These are phyloP conservation scores for Pneumocystis canis DNA, from an alignment of 1,139 yeast species.

Conservation along the genomic window DNA sequence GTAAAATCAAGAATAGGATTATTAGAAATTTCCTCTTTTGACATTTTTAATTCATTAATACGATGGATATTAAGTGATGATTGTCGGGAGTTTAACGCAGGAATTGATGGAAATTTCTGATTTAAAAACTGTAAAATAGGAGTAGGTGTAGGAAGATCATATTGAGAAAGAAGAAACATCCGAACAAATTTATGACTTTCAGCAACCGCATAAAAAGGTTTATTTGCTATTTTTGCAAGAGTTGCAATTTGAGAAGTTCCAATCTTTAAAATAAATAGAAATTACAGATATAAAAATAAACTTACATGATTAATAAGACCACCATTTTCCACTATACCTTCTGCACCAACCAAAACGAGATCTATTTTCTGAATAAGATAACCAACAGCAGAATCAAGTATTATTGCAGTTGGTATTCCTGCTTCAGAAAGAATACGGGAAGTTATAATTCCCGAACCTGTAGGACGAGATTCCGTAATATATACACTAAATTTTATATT, in stretches of 20 bases:
- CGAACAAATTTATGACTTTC: conserved; percentile 93
- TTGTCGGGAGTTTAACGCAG: background rate
- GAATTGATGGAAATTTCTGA: conserved; percentile 15
- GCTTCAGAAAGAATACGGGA: conserved; percentile 51
- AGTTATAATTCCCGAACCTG: conserved; percentile 64
- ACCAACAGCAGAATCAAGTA: conserved; percentile 90
- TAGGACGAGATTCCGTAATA: conserved; percentile 86
- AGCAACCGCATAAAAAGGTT: conserved; percentile 87
- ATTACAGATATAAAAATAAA: background rate
- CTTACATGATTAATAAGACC: conserved; percentile 66
- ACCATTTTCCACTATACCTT: conserved; percentile 97
- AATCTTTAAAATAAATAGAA: conserved; percentile 30
- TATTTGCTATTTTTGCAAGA: conserved; percentile 74
- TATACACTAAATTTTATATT: conserved; percentile 75
- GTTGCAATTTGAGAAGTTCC: conserved; percentile 95
- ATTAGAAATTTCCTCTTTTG: conserved; percentile 23
- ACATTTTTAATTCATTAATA: conserved; percentile 11
- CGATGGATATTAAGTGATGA: conserved; percentile 7
- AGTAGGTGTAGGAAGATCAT: conserved; percentile 62
- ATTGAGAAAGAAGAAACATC: conserved; percentile 84
- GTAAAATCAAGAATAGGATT: conserved; percentile 72
- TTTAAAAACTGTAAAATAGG: conserved; percentile 25
- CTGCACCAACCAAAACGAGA: conserved; percentile 92
- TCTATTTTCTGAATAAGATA: conserved; percentile 82
- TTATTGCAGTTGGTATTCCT: conserved; percentile 83